A percentile compares a stretch with the other conserved stretches of the same genome.
phyloP scores from a whole-genome alignment of 2,329 filamentous ascomycete species.

The Neofusicoccum parvum region DNA sequence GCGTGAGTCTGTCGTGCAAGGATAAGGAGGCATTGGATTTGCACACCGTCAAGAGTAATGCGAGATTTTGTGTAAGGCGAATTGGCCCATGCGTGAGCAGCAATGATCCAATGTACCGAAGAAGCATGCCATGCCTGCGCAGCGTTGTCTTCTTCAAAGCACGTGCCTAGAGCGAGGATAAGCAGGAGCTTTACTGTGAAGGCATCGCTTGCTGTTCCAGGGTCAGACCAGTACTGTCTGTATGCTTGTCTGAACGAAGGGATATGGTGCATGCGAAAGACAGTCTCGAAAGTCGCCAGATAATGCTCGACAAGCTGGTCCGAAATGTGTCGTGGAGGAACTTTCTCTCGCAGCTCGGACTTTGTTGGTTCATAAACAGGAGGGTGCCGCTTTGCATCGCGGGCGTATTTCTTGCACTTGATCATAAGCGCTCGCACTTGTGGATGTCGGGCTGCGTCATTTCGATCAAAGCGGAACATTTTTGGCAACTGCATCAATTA shows the following conservation, averaged over 20 bases:
- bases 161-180: conserved; percentile 28
- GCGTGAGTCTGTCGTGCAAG: conserved; percentile 36
- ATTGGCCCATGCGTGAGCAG: conserved; percentile 38
- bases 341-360: conserved; percentile 20
- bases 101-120: conserved; percentile 24
- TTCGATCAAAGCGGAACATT: conserved; percentile 19
- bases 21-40: conserved; percentile 38
- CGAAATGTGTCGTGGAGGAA: conserved; percentile 6
- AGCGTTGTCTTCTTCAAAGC: background rate
- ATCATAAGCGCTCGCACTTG: background rate
- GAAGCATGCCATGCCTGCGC: background rate
- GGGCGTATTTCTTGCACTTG: conserved; percentile 22
- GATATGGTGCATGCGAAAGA: conserved; percentile 29
- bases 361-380: conserved; percentile 25
- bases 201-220: conserved; percentile 21
- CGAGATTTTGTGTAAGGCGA: conserved; percentile 37
- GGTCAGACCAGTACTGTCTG: conserved; percentile 26
- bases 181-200: conserved; percentile 7
- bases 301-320: conserved; percentile 29
- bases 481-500: conserved; percentile 17
- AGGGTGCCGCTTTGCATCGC: conserved; percentile 26
- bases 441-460: background rate
- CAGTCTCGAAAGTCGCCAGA: conserved; percentile 30
- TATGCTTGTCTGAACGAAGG: conserved; percentile 30
- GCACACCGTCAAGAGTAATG: conserved; percentile 34